Evolutionary conservation across 257 asterid species (phyloP), one percentile per base, ranked within the genome.

Genomic region (Plantago elongata): DNA sequence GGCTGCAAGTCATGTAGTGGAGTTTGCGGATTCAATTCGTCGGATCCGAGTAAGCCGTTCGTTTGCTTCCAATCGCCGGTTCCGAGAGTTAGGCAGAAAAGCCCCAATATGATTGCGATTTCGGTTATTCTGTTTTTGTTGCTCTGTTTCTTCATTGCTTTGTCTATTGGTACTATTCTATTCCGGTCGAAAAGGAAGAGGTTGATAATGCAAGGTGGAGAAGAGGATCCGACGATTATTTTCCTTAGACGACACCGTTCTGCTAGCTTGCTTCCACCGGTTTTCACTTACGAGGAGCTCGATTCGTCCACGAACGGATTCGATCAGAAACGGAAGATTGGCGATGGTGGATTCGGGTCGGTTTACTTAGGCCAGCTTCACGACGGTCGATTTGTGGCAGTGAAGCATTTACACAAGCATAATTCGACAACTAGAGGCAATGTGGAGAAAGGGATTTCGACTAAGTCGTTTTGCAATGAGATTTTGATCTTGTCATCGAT

Each of bases 281-380:
- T 81, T 1, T 92, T 89, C 78, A 73, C 86, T 69, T 92, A 84
- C 69, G 99, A 92, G 45, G 99, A 89, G 75, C 96, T 92, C 42
- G 85, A 74, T 5, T n/a, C 72, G 15, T 83, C 99, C 27, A 89
- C 99, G 10, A 83, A 83, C 46, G 79, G 71, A 14, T 92, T 92
- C 75, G 99, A 89, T 57, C 72, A 66, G 3, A 86, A 83, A 56
- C 84, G 96, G n/a, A 92, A 89, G 60, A 80, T 92, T 48, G 99
- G 99, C 0, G 95, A 89, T 16, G 99, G 99, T 1, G 99, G 99
- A 11, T 92, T 92, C 54, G 99, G 99, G 3, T 84, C 97, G 0
- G 99, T 92, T 29, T 92, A 71, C n/a, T 68, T 92, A 46, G 96
- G 93, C 17, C 92, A 89, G 54, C 95, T 92, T 52, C 62, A 17